Base-by-base conservation (phyloP, 345 rosid species). In the Citrus hindsii region DNA sequence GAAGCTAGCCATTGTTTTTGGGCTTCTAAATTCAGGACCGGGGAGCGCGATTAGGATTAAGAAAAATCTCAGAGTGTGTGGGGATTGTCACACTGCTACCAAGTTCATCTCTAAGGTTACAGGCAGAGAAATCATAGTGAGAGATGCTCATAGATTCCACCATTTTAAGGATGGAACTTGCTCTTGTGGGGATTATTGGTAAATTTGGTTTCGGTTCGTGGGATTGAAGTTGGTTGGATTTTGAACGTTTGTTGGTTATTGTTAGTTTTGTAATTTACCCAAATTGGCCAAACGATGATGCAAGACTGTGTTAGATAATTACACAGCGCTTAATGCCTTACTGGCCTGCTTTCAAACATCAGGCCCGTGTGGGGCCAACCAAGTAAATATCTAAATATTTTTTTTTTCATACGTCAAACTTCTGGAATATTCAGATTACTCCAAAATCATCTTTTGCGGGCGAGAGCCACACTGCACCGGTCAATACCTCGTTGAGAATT, bases 181-280 rank as follows among this genome's bases (percentile, higher is more conserved):
- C 78, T 84, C 88, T 68, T 87, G 88, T 28, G 79, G 86, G 51
- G 85, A 87, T 62, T 83, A 82, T 60, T 84, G 88, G 87, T 81
- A 75, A 87, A 32, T 27, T 10, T 28, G 30, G 22, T 21, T 28
- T 37, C 13, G 1, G n/a, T 55, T 2, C 24, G 16, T 32, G 35
- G 42, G 30, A 75, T 24, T 3, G 12, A 75, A 63, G 61, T 5
- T 3, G 33, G 51, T 64, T 59, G 48, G 3, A 12, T 61, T 53
- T 76, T 33, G 48, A 32, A 76, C 6, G 63, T 51, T 76, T 28
- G 70, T 30, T 75, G 42, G 53, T 51, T 28, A 9, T 21, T 33
- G 60, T 55, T 19, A 8, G 51, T 46, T 46, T 46, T 46, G 51
- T 46, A 46, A 46, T 13, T 46, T 13, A 12, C 51, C 10, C 28